Evolutionary conservation across 257 asterid genomes (phyloP), one percentile per base, ranked within the genome.

Genomic region (Penstemon newberryi): DNA sequence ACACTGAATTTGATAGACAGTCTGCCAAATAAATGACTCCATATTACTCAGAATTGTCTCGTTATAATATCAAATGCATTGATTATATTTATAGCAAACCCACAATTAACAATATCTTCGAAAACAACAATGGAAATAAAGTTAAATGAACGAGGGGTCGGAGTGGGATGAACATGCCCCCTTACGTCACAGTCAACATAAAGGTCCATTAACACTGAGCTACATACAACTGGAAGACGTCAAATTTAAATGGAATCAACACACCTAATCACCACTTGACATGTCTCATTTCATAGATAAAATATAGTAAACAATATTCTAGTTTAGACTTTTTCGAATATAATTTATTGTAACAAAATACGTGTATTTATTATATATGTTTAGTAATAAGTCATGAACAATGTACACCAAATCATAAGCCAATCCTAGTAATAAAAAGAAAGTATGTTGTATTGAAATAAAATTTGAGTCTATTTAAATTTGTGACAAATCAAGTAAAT

Each of bases 151-250:
- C 8, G 37, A 8, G 51, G 50, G 18, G 18, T 15, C 18, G 5
- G 45, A 43, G 66, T 56, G 53, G 33, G 15, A 75, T 64, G 4
- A 53, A 60, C 38, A 11, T 70, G 41, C 33, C 53, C 11, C 55
- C 43, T 44, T 50, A 57, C 46, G 77, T 79, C 84, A 79, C 65
- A 13, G 71, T 79, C 81, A 69, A 43, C 78, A 65, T 46, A 52
- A 65, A 65, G 69, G 38, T 38, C 59, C 56, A 18, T 39, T 63
- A 60, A 69, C 67, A 25, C 66, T 11, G 51, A 11, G n/a, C 49
- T 13, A 50, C 3, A 41, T 4, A 43, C 60, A 9, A 7, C 41
- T 3, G 3, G 1, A 33, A 36, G 33, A 56, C 5, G 7, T 4
- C 4, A 12, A 53, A n/a, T 57, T 57, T 4, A 10, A 49, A 15